phyloP scores from a whole-genome alignment of 1,139 yeast species.

The Blastobotrys aristatus region DNA sequence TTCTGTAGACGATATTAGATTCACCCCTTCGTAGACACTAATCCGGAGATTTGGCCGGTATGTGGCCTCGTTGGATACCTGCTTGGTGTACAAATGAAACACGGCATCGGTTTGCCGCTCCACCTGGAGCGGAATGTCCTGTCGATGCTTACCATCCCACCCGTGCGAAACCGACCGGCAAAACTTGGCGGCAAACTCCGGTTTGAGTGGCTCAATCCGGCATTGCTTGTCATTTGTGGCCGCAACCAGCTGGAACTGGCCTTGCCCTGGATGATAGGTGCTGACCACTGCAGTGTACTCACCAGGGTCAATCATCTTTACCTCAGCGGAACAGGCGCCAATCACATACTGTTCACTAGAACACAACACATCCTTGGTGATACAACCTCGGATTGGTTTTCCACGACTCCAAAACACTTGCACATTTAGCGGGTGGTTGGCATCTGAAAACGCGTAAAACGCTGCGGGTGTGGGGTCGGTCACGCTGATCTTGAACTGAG shows the following conservation, averaged over 20 bases:
- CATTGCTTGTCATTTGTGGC: slow-evolving; percentile 18
- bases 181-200: slow-evolving; percentile 25
- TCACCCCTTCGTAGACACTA: slow-evolving; percentile 28
- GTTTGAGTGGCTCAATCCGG: slow-evolving; percentile 18
- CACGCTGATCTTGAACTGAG: slow-evolving; percentile 48
- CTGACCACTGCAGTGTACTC: slow-evolving; percentile 36
- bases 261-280: slow-evolving; percentile 32
- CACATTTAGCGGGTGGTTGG: slow-evolving; percentile 30
- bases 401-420: slow-evolving; percentile 34
- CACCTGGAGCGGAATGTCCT: slow-evolving; percentile 15
- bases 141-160: slow-evolving; percentile 20
- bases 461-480: slow-evolving; percentile 18
- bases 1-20: slow-evolving; percentile 34
- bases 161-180: slow-evolving; percentile 17
- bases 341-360: slow-evolving; percentile 35
- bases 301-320: slow-evolving; percentile 39
- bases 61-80: background rate
- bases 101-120: slow-evolving; percentile 12
- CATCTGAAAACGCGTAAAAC: slow-evolving; percentile 35
- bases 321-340: slow-evolving; percentile 27
- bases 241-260: slow-evolving; percentile 21
- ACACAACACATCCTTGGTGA: slow-evolving; percentile 32
- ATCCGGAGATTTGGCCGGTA: slow-evolving; percentile 31
- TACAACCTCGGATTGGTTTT: slow-evolving; percentile 27
- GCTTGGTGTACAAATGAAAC: slow-evolving; percentile 10